Evolutionary conservation across 192 early-diverging fungal genomes (phyloP).

Genomic region (Rhizoclosmatium globosum): DNA sequence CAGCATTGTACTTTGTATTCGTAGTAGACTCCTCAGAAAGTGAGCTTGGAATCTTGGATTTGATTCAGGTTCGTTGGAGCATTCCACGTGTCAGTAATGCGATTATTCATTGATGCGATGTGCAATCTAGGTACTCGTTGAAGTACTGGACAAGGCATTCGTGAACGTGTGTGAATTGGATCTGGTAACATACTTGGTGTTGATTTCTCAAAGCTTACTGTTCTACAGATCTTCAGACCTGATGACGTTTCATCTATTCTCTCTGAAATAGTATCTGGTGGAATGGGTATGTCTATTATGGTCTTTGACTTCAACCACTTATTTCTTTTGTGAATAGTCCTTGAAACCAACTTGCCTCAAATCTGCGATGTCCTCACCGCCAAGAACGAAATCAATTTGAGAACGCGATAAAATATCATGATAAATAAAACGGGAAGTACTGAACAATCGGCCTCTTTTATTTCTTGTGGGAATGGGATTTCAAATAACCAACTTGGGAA

Average conservation of each 20-base stretch:
- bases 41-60: conserved; percentile 92
- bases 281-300: conserved; percentile 69
- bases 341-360: conserved; percentile 36
- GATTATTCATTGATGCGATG: neutral
- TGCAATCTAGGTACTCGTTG: conserved; percentile 85
- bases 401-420: conserved; percentile 9
- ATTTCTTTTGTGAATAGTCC: conserved; percentile 8
- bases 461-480: neutral
- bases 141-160: conserved; percentile 91
- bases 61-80: conserved; percentile 80
- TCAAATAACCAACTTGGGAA: conserved; percentile 22
- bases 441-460: too few relatives aligned
- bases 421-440: too few relatives aligned
- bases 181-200: conserved; percentile 60
- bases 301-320: neutral
- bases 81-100: neutral
- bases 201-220: neutral
- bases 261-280: conserved; percentile 88
- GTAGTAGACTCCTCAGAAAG: conserved; percentile 96
- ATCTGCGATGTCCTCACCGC: conserved; percentile 39
- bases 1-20: conserved; percentile 95
- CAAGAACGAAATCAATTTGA: conserved; percentile 36
- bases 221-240: conserved; percentile 84
- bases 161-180: conserved; percentile 97
- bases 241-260: conserved; percentile 88